Evolutionary conservation across 2,329 filamentous ascomycete genomes (phyloP).

Genomic region (Canariomyces notabilis): DNA sequence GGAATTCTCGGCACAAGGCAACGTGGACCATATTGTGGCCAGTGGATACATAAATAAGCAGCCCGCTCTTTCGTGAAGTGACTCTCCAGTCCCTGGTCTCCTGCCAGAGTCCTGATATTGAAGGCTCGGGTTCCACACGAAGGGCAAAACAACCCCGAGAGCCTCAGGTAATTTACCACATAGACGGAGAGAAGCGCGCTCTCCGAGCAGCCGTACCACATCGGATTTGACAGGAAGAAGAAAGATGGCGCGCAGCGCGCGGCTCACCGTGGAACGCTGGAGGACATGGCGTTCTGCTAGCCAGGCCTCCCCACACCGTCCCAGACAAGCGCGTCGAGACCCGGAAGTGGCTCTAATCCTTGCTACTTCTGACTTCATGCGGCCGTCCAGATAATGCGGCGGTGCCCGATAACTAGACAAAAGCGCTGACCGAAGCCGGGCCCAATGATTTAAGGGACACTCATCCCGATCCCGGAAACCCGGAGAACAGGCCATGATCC

Average conservation of each 20-base stretch:
- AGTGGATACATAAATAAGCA: neutral
- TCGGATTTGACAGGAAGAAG: too few relatives aligned
- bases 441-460: neutral
- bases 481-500: neutral
- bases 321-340: too few relatives aligned
- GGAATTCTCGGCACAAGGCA: slow-evolving; percentile 1
- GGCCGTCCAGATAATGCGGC: too few relatives aligned
- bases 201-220: too few relatives aligned
- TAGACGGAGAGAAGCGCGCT: too few relatives aligned
- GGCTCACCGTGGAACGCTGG: too few relatives aligned
- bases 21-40: neutral
- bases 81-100: too few relatives aligned
- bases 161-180: neutral
- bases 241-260: too few relatives aligned
- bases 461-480: neutral
- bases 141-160: neutral
- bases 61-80: neutral
- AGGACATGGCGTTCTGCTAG: too few relatives aligned
- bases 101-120: neutral
- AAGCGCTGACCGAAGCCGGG: neutral
- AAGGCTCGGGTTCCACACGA: neutral
- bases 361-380: too few relatives aligned
- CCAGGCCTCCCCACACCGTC: too few relatives aligned
- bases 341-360: too few relatives aligned
- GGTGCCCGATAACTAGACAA: neutral